Percentiles rank a stretch among this genome's conserved stretches.
These are phyloP conservation scores for Epithemia pelagica DNA, from an alignment of 108 stramenopile species.

Conservation along the genomic window DNA sequence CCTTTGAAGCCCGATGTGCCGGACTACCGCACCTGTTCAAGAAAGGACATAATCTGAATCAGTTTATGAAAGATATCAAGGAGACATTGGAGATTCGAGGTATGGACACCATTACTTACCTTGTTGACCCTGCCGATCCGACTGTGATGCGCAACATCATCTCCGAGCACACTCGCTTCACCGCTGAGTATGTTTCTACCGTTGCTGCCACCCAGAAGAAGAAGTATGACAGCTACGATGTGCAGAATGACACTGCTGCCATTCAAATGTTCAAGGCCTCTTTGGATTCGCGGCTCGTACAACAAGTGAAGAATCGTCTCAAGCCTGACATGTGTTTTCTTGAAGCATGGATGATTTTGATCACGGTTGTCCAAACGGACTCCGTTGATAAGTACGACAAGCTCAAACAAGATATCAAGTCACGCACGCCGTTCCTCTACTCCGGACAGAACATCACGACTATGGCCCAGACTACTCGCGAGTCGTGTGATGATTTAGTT, in stretches of 20 bases:
- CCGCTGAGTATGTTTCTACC: not conserved
- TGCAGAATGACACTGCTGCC: not conserved
- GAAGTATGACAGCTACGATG: not conserved
- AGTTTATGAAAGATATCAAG: not conserved
- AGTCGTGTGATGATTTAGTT: not conserved
- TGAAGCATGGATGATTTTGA: not conserved
- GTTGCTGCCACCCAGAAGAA: not conserved
- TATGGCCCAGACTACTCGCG: not conserved
- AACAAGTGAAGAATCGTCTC: not conserved
- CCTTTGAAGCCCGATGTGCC: not conserved
- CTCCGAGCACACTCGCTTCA: not conserved
- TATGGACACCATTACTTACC: not conserved
- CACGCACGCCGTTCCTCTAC: not conserved
- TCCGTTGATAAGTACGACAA: not conserved
- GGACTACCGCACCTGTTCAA: not conserved
- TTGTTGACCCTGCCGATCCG: not conserved
- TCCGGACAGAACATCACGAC: not conserved
- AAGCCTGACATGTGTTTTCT: not conserved
- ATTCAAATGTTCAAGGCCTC: not conserved
- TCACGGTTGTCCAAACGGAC: not conserved
- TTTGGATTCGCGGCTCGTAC: not conserved
- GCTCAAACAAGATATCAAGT: not conserved
- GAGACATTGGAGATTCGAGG: not conserved
- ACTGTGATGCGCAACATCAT: constrained; percentile 1
- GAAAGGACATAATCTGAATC: not conserved